These are phyloP conservation scores for Haplographium delicatum DNA, from an alignment of 495 filamentous ascomycete species.

Conservation along the genomic window DNA sequence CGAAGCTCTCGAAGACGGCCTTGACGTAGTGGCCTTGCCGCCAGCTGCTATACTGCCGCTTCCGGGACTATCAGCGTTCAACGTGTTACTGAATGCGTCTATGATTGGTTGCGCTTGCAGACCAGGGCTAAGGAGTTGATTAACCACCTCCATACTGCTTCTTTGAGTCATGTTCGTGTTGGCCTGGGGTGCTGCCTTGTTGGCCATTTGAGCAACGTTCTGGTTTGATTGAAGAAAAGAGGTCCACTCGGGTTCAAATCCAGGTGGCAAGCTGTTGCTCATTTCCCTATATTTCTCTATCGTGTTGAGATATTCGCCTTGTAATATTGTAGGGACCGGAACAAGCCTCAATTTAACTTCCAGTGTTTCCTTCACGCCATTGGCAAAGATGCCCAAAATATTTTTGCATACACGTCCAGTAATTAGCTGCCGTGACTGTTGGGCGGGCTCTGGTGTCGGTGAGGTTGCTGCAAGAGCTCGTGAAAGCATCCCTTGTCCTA, in stretches of 20 bases:
- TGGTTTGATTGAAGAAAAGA: constrained; percentile 59
- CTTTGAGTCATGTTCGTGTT: constrained; percentile 20
- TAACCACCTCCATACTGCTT: constrained; percentile 30
- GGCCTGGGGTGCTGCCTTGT: neutral
- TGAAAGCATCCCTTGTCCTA: constrained; percentile 94
- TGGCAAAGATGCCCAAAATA: constrained; percentile 73
- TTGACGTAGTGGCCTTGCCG: constrained; percentile 22
- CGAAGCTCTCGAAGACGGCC: constrained; percentile 38
- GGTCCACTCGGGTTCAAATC: constrained; percentile 67
- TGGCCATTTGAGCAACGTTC: constrained; percentile 16
- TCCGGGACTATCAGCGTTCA: constrained; percentile 4
- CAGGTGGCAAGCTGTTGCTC: constrained; percentile 49
- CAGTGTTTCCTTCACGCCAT: constrained; percentile 79
- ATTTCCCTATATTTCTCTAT: constrained; percentile 46
- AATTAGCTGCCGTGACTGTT: constrained; percentile 66
- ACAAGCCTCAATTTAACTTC: constrained; percentile 91
- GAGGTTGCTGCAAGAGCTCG: constrained; percentile 63
- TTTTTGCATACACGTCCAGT: constrained; percentile 89
- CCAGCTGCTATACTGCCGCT: constrained; percentile 1
- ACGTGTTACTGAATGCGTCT: constrained; percentile 11
- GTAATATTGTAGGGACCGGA: constrained; percentile 69
- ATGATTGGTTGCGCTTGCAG: constrained; percentile 10
- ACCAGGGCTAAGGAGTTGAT: constrained; percentile 26
- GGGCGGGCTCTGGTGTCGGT: constrained; percentile 48
- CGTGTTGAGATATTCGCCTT: constrained; percentile 61